A percentile compares a stretch with the other conserved stretches of the same genome.
These are phyloP conservation scores for Neofusicoccum sp. DNA, from an alignment of 2,329 filamentous ascomycete species.

Conservation along the genomic window DNA sequence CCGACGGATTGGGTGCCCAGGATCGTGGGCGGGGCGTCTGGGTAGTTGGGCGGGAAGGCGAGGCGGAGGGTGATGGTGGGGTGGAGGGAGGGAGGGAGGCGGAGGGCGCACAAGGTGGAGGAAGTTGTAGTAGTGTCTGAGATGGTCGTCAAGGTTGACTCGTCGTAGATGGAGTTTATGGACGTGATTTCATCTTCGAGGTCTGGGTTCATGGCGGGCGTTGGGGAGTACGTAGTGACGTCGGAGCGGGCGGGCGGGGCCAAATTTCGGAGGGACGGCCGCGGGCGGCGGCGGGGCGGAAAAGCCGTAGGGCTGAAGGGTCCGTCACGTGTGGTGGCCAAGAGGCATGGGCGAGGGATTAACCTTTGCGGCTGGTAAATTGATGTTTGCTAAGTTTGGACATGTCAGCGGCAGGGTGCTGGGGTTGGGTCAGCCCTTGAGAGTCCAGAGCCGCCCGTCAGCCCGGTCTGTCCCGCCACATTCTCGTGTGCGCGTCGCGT, in stretches of 20 bases:
- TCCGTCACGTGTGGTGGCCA: not conserved
- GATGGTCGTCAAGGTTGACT: conserved; percentile 49
- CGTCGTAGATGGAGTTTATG: conserved; percentile 81
- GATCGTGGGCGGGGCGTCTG: conserved; percentile 68
- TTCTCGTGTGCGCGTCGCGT: too few relatives aligned
- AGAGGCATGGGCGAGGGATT: not conserved
- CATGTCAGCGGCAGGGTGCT: too few relatives aligned
- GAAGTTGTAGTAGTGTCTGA: conserved; percentile 33
- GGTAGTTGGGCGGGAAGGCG: conserved; percentile 72
- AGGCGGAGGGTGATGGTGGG: conserved; percentile 56
- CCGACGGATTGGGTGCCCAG: conserved; percentile 78
- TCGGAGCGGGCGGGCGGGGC: not conserved
- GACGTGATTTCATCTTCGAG: conserved; percentile 74
- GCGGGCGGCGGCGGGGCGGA: not conserved
- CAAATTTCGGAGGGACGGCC: not conserved
- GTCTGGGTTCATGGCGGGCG: conserved; percentile 31
- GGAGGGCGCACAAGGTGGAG: conserved; percentile 56
- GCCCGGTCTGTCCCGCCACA: too few relatives aligned
- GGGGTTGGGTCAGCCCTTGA: too few relatives aligned
- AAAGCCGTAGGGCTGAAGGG: conserved; percentile 1
- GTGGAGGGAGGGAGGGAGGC: conserved; percentile 63
- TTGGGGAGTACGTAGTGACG: not conserved
- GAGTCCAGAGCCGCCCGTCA: too few relatives aligned
- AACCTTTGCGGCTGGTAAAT: not conserved
- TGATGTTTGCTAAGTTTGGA: not conserved